A percentile compares a stretch with the other conserved stretches of the same genome.
phyloP scores from a whole-genome alignment of 2,329 filamentous ascomycete genomes.

The Fusarium denticulatum region DNA sequence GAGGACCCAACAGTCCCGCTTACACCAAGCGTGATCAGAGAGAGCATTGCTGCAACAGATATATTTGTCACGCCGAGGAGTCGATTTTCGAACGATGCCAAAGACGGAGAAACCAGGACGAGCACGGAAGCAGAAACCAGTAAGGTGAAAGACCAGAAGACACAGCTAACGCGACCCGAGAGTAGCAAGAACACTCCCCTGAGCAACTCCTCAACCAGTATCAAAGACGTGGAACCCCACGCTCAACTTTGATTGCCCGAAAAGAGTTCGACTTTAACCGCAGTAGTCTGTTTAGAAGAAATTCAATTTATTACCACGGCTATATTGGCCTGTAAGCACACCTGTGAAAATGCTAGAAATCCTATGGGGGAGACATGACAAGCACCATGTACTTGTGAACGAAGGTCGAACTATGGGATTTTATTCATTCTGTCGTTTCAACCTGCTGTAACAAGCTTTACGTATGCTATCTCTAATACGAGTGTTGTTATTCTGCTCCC shows the following conservation, averaged over 20 bases:
- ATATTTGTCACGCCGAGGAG: conserved; percentile 38
- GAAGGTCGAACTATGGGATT: background rate
- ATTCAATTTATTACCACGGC: background rate
- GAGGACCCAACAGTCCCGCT: conserved; percentile 3
- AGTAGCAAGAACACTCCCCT: background rate
- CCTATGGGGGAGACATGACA: background rate
- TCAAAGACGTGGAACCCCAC: background rate
- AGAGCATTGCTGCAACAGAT: conserved; percentile 33
- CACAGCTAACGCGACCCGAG: background rate
- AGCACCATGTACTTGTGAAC: background rate
- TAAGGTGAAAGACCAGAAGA: background rate
- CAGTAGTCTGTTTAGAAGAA: background rate
- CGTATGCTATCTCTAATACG: conserved; percentile 1
- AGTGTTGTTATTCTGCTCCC: background rate
- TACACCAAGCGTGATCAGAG: conserved; percentile 23
- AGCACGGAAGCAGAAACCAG: background rate
- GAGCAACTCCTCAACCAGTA: background rate
- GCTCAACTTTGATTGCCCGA: background rate
- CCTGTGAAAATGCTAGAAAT: background rate
- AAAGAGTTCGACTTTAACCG: background rate
- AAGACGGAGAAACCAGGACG: background rate
- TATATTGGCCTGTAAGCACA: background rate
- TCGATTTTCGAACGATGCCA: conserved; percentile 16
- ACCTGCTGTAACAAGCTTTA: background rate
- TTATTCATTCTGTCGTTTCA: conserved; percentile 10